Conservation (phyloP, 768 basidiomycete species). For the Coprinellus micaceus region DNA sequence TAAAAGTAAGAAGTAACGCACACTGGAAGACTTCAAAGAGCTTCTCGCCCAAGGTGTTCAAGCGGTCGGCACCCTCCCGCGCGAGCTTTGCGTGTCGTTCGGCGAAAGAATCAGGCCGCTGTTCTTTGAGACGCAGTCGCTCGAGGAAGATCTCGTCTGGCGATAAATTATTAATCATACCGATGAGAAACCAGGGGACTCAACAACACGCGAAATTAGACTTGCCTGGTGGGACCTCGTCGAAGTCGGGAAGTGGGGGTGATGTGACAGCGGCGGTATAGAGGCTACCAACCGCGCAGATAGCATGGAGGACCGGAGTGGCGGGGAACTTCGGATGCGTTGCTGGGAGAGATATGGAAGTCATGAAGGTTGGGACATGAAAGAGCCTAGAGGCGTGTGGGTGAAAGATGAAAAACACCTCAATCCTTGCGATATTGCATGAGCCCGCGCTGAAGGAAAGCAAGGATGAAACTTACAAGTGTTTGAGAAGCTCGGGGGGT, state of each 20-base stretch:
- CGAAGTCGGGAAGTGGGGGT: slow-evolving; percentile 48
- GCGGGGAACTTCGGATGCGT: slow-evolving; percentile 72
- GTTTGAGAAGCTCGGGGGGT: slow-evolving; percentile 55
- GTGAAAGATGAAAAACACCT: slow-evolving; percentile 76
- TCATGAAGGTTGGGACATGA: slow-evolving; percentile 62
- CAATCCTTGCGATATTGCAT: slow-evolving; percentile 45
- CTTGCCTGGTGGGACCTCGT: slow-evolving; percentile 44
- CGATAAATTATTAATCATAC: neutral
- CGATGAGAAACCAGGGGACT: neutral
- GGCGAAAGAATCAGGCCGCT: slow-evolving; percentile 56
- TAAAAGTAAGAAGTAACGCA: slow-evolving; percentile 18
- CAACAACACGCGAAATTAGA: neutral
- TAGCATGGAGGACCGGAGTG: slow-evolving; percentile 73
- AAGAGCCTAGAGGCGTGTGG: slow-evolving; percentile 72
- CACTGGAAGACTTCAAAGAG: slow-evolving; percentile 63
- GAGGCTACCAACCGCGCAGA: slow-evolving; percentile 75
- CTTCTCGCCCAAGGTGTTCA: slow-evolving; percentile 49
- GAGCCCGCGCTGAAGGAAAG: neutral
- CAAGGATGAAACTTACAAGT: slow-evolving; percentile 44
- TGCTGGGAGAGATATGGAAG: slow-evolving; percentile 59
- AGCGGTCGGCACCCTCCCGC: slow-evolving; percentile 44
- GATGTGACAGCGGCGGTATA: slow-evolving; percentile 69
- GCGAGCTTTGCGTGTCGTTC: slow-evolving; percentile 60
- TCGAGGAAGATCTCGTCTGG: slow-evolving; percentile 55
- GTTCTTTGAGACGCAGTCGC: slow-evolving; percentile 40